Evolutionary conservation across 1,139 yeast genomes (phyloP).

Genomic region (Candida albicans): DNA sequence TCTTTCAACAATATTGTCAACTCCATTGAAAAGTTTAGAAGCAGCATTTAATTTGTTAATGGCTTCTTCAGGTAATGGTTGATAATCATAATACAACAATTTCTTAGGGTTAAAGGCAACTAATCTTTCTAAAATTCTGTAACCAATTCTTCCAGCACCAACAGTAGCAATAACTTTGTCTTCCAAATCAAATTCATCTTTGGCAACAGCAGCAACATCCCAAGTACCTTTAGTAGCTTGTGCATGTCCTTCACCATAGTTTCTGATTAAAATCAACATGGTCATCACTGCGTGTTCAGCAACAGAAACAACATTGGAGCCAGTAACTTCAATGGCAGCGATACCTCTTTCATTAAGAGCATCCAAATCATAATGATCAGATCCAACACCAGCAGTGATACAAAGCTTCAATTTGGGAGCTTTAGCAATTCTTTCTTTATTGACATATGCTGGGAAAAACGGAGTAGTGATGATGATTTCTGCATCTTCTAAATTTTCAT

Average conservation of each 20-base stretch:
- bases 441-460: conserved; percentile 79
- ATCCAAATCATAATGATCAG: conserved; percentile 75
- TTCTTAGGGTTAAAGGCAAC: conserved; percentile 75
- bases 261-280: conserved; percentile 68
- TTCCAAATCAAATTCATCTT: conserved; percentile 73
- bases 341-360: conserved; percentile 67
- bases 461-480: conserved; percentile 82
- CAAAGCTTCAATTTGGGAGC: conserved; percentile 74
- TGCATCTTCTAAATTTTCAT: conserved; percentile 65
- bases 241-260: conserved; percentile 77
- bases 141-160: conserved; percentile 84
- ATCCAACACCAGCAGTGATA: conserved; percentile 83
- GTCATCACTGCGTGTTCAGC: conserved; percentile 83
- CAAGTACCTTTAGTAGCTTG: conserved; percentile 62
- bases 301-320: conserved; percentile 76
- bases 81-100: conserved; percentile 75
- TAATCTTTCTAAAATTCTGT: conserved; percentile 70
- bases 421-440: conserved; percentile 61
- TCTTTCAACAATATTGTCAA: conserved; percentile 50
- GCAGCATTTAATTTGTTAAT: conserved; percentile 50
- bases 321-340: conserved; percentile 78
- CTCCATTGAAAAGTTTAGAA: conserved; percentile 39
- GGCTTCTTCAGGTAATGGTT: conserved; percentile 59
- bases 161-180: conserved; percentile 76
- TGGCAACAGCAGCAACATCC: conserved; percentile 80